Conservation (phyloP, 495 filamentous ascomycete species). For the Podospora fimiseda region DNA sequence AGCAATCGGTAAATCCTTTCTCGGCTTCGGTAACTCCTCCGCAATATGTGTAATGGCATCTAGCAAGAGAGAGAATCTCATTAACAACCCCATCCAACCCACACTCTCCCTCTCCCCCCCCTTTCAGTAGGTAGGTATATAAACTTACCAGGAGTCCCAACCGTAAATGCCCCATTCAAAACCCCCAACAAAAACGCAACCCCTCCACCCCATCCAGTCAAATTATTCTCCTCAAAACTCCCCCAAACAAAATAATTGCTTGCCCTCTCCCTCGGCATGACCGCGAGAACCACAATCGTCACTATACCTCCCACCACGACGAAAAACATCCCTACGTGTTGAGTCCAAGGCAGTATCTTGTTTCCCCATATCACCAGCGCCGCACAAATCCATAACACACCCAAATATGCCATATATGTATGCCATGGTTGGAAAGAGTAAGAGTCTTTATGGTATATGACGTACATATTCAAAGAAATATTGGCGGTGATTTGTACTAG, state of each 20-base stretch:
- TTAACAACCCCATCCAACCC: background rate
- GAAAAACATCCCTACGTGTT: constrained; percentile 61
- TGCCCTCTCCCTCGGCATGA: constrained; percentile 64
- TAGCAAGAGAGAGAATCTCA: background rate
- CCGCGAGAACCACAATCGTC: constrained; percentile 66
- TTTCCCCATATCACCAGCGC: constrained; percentile 64
- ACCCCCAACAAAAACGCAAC: constrained; percentile 77
- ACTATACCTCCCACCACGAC: constrained; percentile 62
- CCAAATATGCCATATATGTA: constrained; percentile 63
- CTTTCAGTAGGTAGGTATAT: background rate
- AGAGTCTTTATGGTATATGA: constrained; percentile 55
- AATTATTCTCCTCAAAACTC: constrained; percentile 51
- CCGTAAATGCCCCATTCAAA: constrained; percentile 78
- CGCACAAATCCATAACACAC: constrained; percentile 61
- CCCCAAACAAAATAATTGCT: constrained; percentile 55
- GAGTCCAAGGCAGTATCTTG: constrained; percentile 56
- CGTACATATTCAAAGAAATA: constrained; percentile 65
- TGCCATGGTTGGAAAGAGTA: constrained; percentile 64
- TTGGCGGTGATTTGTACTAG: constrained; percentile 63
- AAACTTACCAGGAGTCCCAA: constrained; percentile 64
- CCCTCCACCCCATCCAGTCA: constrained; percentile 63
- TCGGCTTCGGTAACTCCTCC: constrained; percentile 70
- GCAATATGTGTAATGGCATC: constrained; percentile 64
- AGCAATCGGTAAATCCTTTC: constrained; percentile 56
- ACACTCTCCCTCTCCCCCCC: background rate